Base-by-base conservation (phyloP, 2,329 filamentous ascomycete species). In the Aspergillus calidoustus region DNA sequence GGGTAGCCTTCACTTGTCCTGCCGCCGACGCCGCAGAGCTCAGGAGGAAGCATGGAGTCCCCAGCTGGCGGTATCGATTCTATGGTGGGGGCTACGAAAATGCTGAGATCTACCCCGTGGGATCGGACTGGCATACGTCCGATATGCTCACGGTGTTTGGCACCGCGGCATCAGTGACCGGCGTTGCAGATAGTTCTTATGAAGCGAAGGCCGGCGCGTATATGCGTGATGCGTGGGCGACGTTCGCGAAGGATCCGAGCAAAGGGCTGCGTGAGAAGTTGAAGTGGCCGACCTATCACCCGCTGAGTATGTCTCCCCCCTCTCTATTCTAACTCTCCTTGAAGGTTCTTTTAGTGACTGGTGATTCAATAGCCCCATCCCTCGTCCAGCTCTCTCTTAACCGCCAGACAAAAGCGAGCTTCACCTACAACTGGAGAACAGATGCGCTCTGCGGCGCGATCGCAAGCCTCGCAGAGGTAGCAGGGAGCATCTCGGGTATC, bases 231-330 rank as follows among this genome's bases (percentile, higher is more conserved):
- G 53, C 53, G 28, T 55, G 53, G 53, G 31, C 53, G 4, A 55
- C 43, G 15, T 55, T 55, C 19, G 53, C 53, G 19, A 55, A 55
- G 43, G 47, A 47, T 17, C 41, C 41, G 3, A 47, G 15, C 7
- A 31, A n/a, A 9, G 41, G 53, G 15, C 17, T 55, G 53, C 30
- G 49, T 17, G 44, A 28, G 7, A 48, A 57, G n/a, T 48, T 64
- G 2, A 13, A 43, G 7, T 61, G 61, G 61, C 61, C 58, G 3
- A 60, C 46, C 15, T 61, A 43, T 25, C 22, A 55, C 3, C 43
- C 19, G 17, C 19, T 38, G 11, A 47, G 56, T 60, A 48, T 2
- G 56, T 25, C 25, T 4, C 38, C 7, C 7, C 6, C 15, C 6
- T 4, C 38, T 17, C 28, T 19, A n/a, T 50, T 34, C 30, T 4